Evolutionary conservation across 805 yeast genomes (phyloP).

Genomic region (Danielia oregonensis): DNA sequence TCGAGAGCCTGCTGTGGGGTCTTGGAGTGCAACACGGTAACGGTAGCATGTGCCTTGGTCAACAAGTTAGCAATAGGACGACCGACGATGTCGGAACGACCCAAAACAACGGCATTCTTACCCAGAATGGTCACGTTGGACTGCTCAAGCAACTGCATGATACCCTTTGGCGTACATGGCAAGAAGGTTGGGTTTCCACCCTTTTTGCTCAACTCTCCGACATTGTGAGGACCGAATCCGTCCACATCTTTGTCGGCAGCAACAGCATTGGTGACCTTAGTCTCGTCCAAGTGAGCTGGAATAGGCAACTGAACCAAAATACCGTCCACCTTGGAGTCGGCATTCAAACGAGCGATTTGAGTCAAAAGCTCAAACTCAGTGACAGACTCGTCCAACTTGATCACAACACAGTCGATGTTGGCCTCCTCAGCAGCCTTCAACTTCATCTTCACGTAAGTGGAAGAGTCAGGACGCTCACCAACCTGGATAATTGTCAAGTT

Average conservation of each 20-base stretch:
- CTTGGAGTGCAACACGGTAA: constrained; percentile 69
- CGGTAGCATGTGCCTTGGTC: constrained; percentile 70
- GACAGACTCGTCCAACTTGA: constrained; percentile 54
- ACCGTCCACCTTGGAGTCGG: constrained; percentile 62
- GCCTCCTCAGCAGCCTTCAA: constrained; percentile 73
- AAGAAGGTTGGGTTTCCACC: constrained; percentile 67
- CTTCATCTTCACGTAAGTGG: constrained; percentile 80
- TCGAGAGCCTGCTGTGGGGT: constrained; percentile 50
- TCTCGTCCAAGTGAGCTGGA: constrained; percentile 67
- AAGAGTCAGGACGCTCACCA: constrained; percentile 73
- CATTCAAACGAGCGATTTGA: constrained; percentile 54
- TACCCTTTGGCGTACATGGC: constrained; percentile 86
- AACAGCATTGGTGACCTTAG: constrained; percentile 64
- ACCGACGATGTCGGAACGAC: constrained; percentile 85
- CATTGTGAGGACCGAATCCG: constrained; percentile 75
- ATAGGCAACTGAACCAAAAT: constrained; percentile 74
- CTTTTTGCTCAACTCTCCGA: constrained; percentile 72
- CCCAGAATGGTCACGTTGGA: constrained; percentile 57
- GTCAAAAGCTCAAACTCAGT: constrained; percentile 54
- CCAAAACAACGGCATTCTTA: constrained; percentile 75
- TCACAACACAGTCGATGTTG: constrained; percentile 56
- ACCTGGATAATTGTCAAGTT: constrained; percentile 69
- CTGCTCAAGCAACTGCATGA: constrained; percentile 58
- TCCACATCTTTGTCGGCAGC: constrained; percentile 71
- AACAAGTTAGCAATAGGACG: constrained; percentile 71